These are phyloP conservation scores for Nicotiana noctiflora DNA, from an alignment of 257 asterid genomes.

Conservation along the genomic window DNA sequence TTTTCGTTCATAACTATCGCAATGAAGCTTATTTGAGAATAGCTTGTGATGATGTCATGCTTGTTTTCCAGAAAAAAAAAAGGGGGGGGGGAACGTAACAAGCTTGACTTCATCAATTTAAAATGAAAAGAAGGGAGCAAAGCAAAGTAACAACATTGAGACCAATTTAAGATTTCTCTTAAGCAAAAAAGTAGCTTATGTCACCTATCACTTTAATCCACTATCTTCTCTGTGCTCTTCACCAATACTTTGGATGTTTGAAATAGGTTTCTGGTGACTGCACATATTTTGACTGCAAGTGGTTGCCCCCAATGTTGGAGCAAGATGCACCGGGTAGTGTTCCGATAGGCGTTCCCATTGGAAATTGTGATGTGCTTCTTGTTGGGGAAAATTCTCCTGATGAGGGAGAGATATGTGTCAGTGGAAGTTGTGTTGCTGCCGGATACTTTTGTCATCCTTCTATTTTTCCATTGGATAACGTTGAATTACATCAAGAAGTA, in stretches of 20 bases:
- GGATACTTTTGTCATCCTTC: constrained; percentile 70
- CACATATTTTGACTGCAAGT: constrained; percentile 85
- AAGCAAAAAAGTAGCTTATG: neutral
- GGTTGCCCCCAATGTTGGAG: constrained; percentile 52
- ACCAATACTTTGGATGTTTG: neutral
- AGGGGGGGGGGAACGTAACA: neutral
- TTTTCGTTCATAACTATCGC: neutral
- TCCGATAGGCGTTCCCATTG: constrained; percentile 69
- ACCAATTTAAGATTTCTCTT: neutral
- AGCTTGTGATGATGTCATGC: neutral
- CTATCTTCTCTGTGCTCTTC: neutral
- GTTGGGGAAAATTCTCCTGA: constrained; percentile 58
- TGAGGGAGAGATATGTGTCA: constrained; percentile 74
- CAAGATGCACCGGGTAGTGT: constrained; percentile 49
- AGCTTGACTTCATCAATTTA: neutral
- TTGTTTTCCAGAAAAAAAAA: neutral
- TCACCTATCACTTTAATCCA: neutral
- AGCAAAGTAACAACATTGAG: neutral
- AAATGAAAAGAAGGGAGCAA: neutral
- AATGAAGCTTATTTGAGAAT: neutral
- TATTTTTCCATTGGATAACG: constrained; percentile 40
- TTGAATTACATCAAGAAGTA: constrained; percentile 20
- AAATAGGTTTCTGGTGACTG: constrained; percentile 90
- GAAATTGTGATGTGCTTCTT: constrained; percentile 64
- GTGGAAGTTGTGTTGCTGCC: constrained; percentile 72